A percentile compares a stretch with the other conserved stretches of the same genome.
Conservation (phyloP, 1,284 basidiomycete genomes). For the Hymenochaete sp. region DNA sequence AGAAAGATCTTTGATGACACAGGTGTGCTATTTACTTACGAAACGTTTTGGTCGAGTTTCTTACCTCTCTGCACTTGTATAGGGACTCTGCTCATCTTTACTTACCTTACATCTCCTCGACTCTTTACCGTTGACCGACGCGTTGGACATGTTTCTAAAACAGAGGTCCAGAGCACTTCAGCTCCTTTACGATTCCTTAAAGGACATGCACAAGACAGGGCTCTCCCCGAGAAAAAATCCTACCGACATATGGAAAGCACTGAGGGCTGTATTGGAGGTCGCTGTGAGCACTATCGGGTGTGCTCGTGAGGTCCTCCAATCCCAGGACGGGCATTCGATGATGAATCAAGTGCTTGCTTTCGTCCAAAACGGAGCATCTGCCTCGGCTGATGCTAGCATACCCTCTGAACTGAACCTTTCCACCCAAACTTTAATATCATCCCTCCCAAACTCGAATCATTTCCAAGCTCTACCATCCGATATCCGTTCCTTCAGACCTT, state of each 20-base stretch:
- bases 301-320: conserved; percentile 44
- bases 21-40: conserved; percentile 32
- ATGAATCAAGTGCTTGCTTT: conserved; percentile 45
- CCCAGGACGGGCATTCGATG: conserved; percentile 32
- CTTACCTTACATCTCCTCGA: conserved; percentile 79
- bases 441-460: conserved; percentile 65
- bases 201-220: conserved; percentile 18
- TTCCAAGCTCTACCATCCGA: conserved; percentile 55
- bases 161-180: conserved; percentile 66
- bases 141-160: conserved; percentile 56
- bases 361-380: conserved; percentile 43
- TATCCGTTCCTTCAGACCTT: conserved; percentile 63
- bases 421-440: conserved; percentile 50
- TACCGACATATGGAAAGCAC: conserved; percentile 37
- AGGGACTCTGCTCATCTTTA: conserved; percentile 69
- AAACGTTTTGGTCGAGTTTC: conserved; percentile 10
- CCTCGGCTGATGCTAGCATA: conserved; percentile 26
- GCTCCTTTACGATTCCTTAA: conserved; percentile 33
- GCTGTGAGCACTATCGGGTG: conserved; percentile 48
- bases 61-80: conserved; percentile 14
- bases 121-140: conserved; percentile 66
- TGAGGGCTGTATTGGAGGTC: conserved; percentile 42
- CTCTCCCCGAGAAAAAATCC: conserved; percentile 10
- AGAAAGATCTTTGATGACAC: conserved; percentile 39
- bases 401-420: conserved; percentile 51